Conservation (phyloP, 441 rosid genomes). For the Corymbia citriodora region DNA sequence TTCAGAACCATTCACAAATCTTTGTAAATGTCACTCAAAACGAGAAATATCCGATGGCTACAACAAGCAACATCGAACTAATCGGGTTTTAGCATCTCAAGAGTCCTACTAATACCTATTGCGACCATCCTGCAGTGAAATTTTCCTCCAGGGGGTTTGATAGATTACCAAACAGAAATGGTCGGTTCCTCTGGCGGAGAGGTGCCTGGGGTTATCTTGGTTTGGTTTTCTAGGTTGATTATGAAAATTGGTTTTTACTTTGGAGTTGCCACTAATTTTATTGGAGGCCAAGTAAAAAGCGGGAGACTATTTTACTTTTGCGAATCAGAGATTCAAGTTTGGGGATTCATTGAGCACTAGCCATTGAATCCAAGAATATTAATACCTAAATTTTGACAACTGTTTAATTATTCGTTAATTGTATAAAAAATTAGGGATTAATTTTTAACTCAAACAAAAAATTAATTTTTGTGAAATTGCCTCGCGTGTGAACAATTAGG, state of each 20-base stretch:
- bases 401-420: no score
- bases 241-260: no score
- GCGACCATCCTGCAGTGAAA: accelerated
- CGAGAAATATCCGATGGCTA: conserved; percentile 78
- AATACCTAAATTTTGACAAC: no score
- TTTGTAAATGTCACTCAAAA: conserved; percentile 4
- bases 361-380: no score
- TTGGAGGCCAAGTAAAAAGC: background rate
- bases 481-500: no score
- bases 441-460: no score
- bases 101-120: conserved; percentile 31
- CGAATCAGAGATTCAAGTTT: accelerated
- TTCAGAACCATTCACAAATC: background rate
- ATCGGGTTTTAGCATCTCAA: conserved; percentile 60
- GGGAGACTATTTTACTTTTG: no score
- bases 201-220: background rate
- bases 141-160: background rate
- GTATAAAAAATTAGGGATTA: no score
- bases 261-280: background rate
- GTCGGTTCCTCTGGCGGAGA: background rate
- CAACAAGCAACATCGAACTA: conserved; percentile 36
- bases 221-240: background rate
- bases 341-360: background rate
- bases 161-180: background rate
- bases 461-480: no score